Base-by-base conservation (phyloP, 83 land plant genomes). In the Isoetes engelmannii region DNA sequence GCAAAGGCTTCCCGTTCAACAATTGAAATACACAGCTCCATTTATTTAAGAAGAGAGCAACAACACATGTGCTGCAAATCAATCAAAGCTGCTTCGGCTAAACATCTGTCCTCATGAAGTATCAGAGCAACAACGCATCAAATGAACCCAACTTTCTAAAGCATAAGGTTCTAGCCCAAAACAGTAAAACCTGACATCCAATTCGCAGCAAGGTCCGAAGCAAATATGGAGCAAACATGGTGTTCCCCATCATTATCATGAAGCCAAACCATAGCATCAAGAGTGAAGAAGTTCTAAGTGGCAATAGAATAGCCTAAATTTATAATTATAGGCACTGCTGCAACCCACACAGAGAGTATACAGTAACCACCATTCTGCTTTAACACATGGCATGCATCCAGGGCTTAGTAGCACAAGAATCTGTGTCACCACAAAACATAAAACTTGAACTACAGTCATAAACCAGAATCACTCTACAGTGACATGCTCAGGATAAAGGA, bases 261-360 rank as follows among this genome's bases (percentile, higher is more conserved):
- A 80, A 68, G 0, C 69, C 67, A 3, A 87, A 7, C 7, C 74
- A 42, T 37, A 77, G 69, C 5, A 87, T 74, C 4, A 89, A 64
- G 3, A 63, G 71, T 5, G 83, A 62, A 12, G 82, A 66, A 4
- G 65, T 62, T 6, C 54, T 70, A 57, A 87, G 85, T 12, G 81
- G 74, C 65, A 6, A 85, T 83, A 6, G 76, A 53, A 47, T 83
- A 79, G 6, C 95, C 95, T 37, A 82, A 67, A 44, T 85, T 90
- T 12, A 79, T 63, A 42, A 89, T 86, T 1, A 87, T 71, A 1
- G 90, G 79, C 44, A 89, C 74, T 10, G 79, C 48, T 7, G 81
- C 75, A 60, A 86, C 83, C 6, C 79, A 15, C 6, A 81, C 72
- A 61, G 75, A 81, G 9, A 69, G 69, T 3, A 15, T 6, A 6